phyloP scores from a whole-genome alignment of 306 rosid species.

The Vigna nakashimae region DNA sequence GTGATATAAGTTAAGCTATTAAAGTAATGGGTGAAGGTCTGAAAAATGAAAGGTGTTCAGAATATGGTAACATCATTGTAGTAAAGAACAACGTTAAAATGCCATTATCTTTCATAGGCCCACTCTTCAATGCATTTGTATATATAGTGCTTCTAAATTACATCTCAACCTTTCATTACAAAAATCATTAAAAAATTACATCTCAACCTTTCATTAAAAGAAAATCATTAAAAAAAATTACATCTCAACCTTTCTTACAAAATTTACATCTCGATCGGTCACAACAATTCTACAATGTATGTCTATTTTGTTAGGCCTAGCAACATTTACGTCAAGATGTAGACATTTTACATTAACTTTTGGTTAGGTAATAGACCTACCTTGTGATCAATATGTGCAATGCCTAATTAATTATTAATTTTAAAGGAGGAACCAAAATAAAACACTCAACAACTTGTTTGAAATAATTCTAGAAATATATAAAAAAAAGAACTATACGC shows the following conservation, averaged over 20 bases:
- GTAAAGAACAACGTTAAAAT: slow-evolving; percentile 15
- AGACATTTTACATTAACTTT: not conserved
- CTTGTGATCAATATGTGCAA: not conserved
- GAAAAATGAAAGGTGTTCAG: not conserved
- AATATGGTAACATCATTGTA: not conserved
- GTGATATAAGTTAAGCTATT: not conserved
- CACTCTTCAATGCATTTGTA: not conserved
- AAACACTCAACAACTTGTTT: too few relatives aligned
- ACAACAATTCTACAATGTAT: not conserved
- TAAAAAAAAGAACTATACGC: too few relatives aligned
- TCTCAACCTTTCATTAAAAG: not conserved
- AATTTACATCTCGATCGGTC: not conserved
- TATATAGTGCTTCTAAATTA: not conserved
- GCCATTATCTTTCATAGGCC: slow-evolving; percentile 22
- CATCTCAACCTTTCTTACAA: too few relatives aligned
- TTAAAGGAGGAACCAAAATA: too few relatives aligned
- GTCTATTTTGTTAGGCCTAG: slow-evolving; percentile 2
- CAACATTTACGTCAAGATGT: not conserved
- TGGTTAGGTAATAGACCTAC: not conserved
- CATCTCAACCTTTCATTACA: not conserved
- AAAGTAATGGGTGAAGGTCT: too few relatives aligned
- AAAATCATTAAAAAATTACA: not conserved
- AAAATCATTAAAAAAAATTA: not conserved
- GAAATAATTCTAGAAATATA: too few relatives aligned
- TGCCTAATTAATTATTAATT: too few relatives aligned